Percentiles rank a stretch among this genome's conserved stretches.
phyloP scores from a whole-genome alignment of 352 stramenopile genomes.

The Globisporangium heterothallicum region DNA sequence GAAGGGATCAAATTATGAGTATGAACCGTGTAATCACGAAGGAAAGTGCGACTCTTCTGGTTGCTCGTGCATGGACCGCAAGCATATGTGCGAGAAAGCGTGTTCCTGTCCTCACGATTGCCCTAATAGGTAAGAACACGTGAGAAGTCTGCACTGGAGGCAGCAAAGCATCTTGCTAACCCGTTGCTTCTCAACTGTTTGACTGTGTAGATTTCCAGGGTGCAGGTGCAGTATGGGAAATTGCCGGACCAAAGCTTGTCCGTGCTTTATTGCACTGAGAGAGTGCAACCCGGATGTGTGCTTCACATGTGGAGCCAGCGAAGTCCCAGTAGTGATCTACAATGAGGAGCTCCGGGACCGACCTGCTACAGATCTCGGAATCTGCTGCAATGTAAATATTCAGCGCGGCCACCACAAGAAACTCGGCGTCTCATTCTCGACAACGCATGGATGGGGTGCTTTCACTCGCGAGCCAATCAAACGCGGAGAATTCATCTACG shows the following conservation, averaged over 20 bases:
- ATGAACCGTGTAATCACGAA: constrained; percentile 77
- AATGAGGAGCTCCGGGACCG: constrained; percentile 23
- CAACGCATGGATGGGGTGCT: constrained; percentile 56
- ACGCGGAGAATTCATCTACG: constrained; percentile 63
- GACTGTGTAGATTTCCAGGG: constrained; percentile 32
- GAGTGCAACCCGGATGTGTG: constrained; percentile 62
- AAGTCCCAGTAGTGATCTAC: constrained; percentile 38
- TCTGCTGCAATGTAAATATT: constrained; percentile 69
- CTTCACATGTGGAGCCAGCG: constrained; percentile 49
- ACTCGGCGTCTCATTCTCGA: constrained; percentile 52
- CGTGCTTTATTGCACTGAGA: constrained; percentile 50
- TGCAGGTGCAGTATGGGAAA: constrained; percentile 53
- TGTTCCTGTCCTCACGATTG: constrained; percentile 79
- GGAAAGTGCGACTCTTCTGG: constrained; percentile 40
- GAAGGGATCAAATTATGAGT: constrained; percentile 60
- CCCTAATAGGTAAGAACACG: constrained; percentile 44
- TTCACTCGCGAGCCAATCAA: constrained; percentile 62
- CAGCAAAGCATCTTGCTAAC: neutral
- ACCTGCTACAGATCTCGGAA: constrained; percentile 38
- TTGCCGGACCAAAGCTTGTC: constrained; percentile 56
- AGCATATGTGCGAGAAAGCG: constrained; percentile 79
- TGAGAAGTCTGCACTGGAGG: neutral
- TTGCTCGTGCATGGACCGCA: constrained; percentile 73
- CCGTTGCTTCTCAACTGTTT: constrained; percentile 8
- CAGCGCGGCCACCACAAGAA: constrained; percentile 54